These are phyloP conservation scores for Globisporangium cylindrosporum DNA, from an alignment of 352 stramenopile genomes.

Conservation along the genomic window DNA sequence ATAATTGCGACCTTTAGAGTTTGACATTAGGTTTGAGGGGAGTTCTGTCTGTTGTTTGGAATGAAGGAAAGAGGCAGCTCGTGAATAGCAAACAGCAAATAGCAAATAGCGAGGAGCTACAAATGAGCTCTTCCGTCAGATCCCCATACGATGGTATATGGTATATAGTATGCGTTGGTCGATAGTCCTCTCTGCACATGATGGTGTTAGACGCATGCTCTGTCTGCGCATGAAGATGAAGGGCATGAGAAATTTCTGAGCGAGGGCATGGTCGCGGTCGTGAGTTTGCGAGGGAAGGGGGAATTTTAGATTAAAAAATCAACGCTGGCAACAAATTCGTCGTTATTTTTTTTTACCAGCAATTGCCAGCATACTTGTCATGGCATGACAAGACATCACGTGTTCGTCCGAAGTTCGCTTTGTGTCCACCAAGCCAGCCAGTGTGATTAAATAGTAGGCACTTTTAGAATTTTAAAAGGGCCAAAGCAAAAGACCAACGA, in stretches of 20 bases:
- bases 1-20: neutral
- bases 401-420: neutral
- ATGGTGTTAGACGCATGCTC: neutral
- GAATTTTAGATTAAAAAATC: neutral
- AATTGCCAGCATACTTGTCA: too few species aligned
- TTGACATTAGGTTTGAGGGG: neutral
- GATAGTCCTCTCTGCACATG: neutral
- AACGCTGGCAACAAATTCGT: too few species aligned
- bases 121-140: neutral
- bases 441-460: neutral
- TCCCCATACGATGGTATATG: neutral
- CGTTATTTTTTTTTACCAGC: too few species aligned
- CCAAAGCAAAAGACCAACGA: neutral
- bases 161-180: too few species aligned
- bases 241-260: neutral
- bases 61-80: too few species aligned
- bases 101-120: neutral
- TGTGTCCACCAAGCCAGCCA: neutral
- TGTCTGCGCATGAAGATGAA: neutral
- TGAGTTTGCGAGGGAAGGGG: neutral
- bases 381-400: too few species aligned
- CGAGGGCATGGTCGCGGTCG: neutral
- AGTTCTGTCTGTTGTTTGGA: neutral
- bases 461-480: neutral
- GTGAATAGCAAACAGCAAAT: neutral